Evolutionary conservation across 768 basidiomycete species (phyloP).

Genomic region (Podaxis rugospora): DNA sequence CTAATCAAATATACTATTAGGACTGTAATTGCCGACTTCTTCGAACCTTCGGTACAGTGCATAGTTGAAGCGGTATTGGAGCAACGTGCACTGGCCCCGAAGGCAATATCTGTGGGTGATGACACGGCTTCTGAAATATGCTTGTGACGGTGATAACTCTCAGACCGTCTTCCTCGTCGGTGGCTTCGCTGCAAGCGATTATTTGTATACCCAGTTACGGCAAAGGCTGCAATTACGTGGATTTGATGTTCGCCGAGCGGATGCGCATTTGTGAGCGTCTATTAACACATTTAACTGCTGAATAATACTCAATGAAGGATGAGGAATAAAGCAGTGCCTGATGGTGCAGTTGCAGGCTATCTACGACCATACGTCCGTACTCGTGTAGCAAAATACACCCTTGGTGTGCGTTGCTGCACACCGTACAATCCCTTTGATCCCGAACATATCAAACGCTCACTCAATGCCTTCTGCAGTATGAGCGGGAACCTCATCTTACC

Average conservation of each 20-base stretch:
- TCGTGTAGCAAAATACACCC: slow-evolving; percentile 23
- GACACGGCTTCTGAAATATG: too few species aligned
- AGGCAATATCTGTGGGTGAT: slow-evolving; percentile 13
- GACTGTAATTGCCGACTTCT: slow-evolving; percentile 16
- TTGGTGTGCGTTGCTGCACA: slow-evolving; percentile 18
- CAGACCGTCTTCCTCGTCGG: slow-evolving; percentile 21
- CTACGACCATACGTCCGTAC: slow-evolving; percentile 22
- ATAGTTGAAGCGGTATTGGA: slow-evolving; percentile 15
- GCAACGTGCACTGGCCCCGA: slow-evolving; percentile 9
- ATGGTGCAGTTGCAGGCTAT: slow-evolving; percentile 25
- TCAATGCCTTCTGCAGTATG: neutral
- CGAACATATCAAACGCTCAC: slow-evolving; percentile 19
- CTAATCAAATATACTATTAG: slow-evolving; percentile 8
- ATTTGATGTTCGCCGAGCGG: slow-evolving; percentile 13
- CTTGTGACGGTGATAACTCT: neutral
- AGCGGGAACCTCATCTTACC: slow-evolving; percentile 7
- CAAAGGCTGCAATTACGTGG: slow-evolving; percentile 6
- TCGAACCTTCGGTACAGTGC: slow-evolving; percentile 19
- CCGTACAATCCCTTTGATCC: slow-evolving; percentile 14
- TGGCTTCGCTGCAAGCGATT: slow-evolving; percentile 21
- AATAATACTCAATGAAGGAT: neutral
- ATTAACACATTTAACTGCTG: neutral
- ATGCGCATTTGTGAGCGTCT: slow-evolving; percentile 13
- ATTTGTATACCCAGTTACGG: slow-evolving; percentile 16
- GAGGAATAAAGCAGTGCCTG: slow-evolving; percentile 29